A percentile compares a stretch with the other conserved stretches of the same genome.
phyloP scores from a whole-genome alignment of 1,139 yeast species.

The Entelexis paramagnoliae region DNA sequence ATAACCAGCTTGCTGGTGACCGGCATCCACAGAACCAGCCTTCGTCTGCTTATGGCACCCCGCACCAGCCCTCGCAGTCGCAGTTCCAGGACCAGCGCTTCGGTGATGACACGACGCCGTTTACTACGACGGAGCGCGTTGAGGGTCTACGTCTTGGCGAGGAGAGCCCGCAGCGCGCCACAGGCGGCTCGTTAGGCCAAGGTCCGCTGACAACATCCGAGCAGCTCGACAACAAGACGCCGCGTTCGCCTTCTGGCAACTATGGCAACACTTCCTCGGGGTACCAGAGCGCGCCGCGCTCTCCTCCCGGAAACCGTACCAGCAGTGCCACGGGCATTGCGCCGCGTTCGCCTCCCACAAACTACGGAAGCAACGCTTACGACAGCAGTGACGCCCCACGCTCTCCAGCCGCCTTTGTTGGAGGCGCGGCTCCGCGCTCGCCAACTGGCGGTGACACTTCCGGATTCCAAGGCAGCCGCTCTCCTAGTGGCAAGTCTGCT shows the following conservation, averaged over 20 bases:
- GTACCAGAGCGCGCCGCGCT: neutral
- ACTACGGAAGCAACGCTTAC: neutral
- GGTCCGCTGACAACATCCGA: neutral
- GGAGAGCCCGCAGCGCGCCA: neutral
- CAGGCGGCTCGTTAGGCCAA: neutral
- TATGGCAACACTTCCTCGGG: neutral
- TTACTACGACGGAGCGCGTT: neutral
- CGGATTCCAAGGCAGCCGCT: neutral
- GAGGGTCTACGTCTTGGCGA: constrained; percentile 1
- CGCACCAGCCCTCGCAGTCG: neutral
- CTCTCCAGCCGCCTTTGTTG: neutral
- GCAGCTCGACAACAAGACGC: neutral
- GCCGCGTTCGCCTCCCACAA: neutral
- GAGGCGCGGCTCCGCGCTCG: neutral
- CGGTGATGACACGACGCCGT: neutral
- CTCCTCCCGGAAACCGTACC: neutral
- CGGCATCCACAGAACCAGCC: neutral
- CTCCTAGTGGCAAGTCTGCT: neutral
- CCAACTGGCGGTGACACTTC: neutral
- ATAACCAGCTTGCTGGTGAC: neutral
- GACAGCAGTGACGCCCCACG: neutral
- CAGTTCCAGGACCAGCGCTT: neutral
- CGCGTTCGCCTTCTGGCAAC: neutral
- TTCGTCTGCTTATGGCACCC: neutral
- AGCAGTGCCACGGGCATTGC: neutral